Evolutionary conservation across 2,329 filamentous ascomycete species (phyloP).

Genomic region (Colletotrichum sublineola): DNA sequence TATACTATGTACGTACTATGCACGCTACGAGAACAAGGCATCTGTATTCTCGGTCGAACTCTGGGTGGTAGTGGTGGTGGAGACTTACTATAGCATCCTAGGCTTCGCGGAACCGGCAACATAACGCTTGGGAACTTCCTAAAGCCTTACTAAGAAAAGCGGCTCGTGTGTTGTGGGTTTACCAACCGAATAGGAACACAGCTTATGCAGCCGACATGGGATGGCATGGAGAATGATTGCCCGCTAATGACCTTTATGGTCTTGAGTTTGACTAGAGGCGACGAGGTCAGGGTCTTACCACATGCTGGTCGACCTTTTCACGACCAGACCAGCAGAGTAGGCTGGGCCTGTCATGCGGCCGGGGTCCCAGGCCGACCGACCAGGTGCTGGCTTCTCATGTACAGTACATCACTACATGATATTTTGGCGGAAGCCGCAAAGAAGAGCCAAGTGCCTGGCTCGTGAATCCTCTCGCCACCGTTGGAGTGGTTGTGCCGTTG

Average conservation of each 20-base stretch:
- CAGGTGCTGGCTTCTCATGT: slow-evolving; percentile 18
- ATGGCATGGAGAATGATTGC: slow-evolving; percentile 41
- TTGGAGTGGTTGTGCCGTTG: slow-evolving; percentile 41
- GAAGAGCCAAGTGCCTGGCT: slow-evolving; percentile 42
- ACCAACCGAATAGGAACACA: slow-evolving; percentile 30
- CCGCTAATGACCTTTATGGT: slow-evolving; percentile 38
- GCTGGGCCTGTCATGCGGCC: slow-evolving; percentile 30
- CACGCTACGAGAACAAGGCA: slow-evolving; percentile 7
- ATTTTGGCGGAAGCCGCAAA: slow-evolving; percentile 33
- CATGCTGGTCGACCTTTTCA: slow-evolving; percentile 34
- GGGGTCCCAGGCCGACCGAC: slow-evolving; percentile 31
- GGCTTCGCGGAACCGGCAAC: slow-evolving; percentile 40
- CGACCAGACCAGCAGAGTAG: slow-evolving; percentile 33
- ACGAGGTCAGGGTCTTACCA: slow-evolving; percentile 24
- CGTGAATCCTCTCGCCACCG: slow-evolving; percentile 39
- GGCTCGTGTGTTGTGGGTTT: slow-evolving; percentile 24
- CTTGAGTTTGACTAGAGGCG: slow-evolving; percentile 28
- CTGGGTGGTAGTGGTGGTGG: slow-evolving; percentile 31
- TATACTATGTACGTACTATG: not conserved
- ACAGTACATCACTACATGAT: not conserved
- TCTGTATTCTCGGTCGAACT: slow-evolving; percentile 25
- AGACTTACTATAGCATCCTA: slow-evolving; percentile 11
- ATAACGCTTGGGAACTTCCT: slow-evolving; percentile 34
- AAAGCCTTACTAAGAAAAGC: slow-evolving; percentile 41
- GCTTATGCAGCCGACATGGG: slow-evolving; percentile 36